Percentiles rank a stretch among this genome's conserved stretches.
phyloP scores from a whole-genome alignment of 2,329 filamentous ascomycete species.

The Penicillium sp. region DNA sequence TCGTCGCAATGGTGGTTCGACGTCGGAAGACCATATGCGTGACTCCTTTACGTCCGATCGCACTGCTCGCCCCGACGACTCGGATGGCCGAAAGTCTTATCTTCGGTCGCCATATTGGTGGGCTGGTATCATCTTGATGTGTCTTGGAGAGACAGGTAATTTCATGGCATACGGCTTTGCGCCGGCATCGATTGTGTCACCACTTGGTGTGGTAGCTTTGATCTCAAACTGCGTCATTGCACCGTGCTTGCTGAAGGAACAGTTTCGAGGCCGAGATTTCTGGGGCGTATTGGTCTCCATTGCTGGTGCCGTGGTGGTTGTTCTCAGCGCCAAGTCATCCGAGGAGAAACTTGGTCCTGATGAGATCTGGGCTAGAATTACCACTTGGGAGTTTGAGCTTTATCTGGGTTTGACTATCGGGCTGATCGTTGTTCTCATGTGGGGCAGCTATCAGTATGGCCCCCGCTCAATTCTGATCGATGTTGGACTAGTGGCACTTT shows the following conservation, averaged over 20 bases:
- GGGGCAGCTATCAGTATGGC: constrained; percentile 81
- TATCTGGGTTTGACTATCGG: constrained; percentile 76
- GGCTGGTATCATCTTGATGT: constrained; percentile 90
- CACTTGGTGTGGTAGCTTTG: constrained; percentile 91
- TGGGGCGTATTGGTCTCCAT: constrained; percentile 87
- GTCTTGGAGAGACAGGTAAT: constrained; percentile 88
- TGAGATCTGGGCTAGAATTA: constrained; percentile 87
- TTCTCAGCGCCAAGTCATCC: constrained; percentile 83
- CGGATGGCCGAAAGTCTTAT: constrained; percentile 65
- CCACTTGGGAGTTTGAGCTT: constrained; percentile 82
- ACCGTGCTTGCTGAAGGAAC: constrained; percentile 88
- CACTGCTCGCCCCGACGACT: constrained; percentile 40
- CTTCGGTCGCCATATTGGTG: constrained; percentile 95
- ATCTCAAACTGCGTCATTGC: constrained; percentile 97
- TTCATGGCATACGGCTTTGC: constrained; percentile 98
- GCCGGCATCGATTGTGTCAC: constrained; percentile 94
- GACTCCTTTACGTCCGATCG: constrained; percentile 42
- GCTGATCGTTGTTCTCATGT: constrained; percentile 76
- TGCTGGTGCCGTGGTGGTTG: constrained; percentile 84
- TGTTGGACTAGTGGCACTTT: constrained; percentile 86
- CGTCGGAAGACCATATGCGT: constrained; percentile 36
- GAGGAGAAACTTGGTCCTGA: constrained; percentile 89
- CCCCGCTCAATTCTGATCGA: constrained; percentile 85
- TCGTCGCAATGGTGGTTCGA: constrained; percentile 25
- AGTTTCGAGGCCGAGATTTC: constrained; percentile 79